Conservation (phyloP, 345 rosid genomes). For the Litchi chinensis region DNA sequence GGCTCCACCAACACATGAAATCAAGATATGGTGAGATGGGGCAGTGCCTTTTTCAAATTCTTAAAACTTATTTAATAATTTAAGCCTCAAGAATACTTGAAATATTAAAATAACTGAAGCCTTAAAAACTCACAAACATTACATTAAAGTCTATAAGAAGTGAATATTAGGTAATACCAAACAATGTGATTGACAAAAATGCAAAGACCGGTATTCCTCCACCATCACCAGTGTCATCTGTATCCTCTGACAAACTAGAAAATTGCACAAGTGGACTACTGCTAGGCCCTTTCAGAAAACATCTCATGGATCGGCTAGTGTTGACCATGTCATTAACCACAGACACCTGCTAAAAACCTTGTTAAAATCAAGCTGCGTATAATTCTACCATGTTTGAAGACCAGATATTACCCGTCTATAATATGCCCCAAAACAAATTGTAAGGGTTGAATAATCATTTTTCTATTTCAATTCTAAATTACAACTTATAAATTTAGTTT, state of each 20-base stretch:
- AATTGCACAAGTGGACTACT: constrained; percentile 64
- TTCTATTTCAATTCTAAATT: not conserved
- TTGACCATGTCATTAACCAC: constrained; percentile 61
- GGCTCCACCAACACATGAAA: not conserved
- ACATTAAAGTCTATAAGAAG: not conserved
- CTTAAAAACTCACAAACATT: not conserved
- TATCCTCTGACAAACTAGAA: constrained; percentile 50
- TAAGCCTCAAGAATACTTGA: not conserved
- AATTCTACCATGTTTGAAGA: not conserved
- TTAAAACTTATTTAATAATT: not conserved
- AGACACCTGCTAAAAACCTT: constrained; percentile 48
- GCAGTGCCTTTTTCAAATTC: not conserved
- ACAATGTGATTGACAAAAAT: constrained; percentile 57
- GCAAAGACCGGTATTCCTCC: constrained; percentile 67
- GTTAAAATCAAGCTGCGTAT: not conserved
- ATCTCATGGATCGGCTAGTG: constrained; percentile 64
- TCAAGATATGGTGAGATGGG: not conserved
- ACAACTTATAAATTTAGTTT: not conserved
- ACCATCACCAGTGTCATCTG: constrained; percentile 70
- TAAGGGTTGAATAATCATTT: not conserved
- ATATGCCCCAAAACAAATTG: not conserved
- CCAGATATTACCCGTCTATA: not conserved
- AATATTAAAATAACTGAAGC: constrained; percentile 2
- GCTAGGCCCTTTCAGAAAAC: constrained; percentile 50
- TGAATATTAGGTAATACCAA: constrained; percentile 47